Base-by-base conservation (phyloP, 2,329 filamentous ascomycete genomes). In the Paecilomyces sp. region DNA sequence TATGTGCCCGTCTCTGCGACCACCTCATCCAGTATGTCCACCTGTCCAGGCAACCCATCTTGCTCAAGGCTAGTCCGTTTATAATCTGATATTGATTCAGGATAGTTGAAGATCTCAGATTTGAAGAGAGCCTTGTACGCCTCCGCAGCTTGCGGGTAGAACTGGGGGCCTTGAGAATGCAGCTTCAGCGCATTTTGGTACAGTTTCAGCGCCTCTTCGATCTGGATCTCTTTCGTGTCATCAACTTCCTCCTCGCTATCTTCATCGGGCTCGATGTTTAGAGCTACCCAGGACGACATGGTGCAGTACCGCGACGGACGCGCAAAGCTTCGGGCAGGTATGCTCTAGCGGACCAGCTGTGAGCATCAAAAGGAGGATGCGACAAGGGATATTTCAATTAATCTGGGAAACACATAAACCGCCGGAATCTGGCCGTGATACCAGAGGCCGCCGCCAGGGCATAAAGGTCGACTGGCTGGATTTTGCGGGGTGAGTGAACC, bases 191-290 rank as follows among this genome's bases (percentile, higher is more conserved):
- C 94, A 67, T 83, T 88, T 71, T 97, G 92, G 72, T 97, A 99
- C 36, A 93, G 85, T 77, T 97, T 97, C 63, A 99, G 80, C 55
- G 94, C 92, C 77, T 99, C 94, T 70, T 99, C 94, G 70, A 97
- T 93, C 82, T 96, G 92, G 57, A 99, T 87, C 75, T 97, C 93
- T 73, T 93, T 94, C 34, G 92, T 96, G 68, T 94, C 92, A 73
- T 99, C 94, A 70, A 96, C 81, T 76, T 97, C 92, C 68, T 96
- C 91, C 71, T 96, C 92, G 64, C 88, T 81, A 60, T 91, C 90
- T 70, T 95, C 91, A 77, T 97, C 94, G 9, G 91, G 89, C 76
- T 97, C 92, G 76, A 97, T 85, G 73, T 99, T 99, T 75, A 97
- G 87, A 57, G 93, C 91, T 69, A 88, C 86, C 78, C 95, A 97